These are phyloP conservation scores for Wickerhamomyces silvicola DNA, from an alignment of 805 yeast genomes.

Conservation along the genomic window DNA sequence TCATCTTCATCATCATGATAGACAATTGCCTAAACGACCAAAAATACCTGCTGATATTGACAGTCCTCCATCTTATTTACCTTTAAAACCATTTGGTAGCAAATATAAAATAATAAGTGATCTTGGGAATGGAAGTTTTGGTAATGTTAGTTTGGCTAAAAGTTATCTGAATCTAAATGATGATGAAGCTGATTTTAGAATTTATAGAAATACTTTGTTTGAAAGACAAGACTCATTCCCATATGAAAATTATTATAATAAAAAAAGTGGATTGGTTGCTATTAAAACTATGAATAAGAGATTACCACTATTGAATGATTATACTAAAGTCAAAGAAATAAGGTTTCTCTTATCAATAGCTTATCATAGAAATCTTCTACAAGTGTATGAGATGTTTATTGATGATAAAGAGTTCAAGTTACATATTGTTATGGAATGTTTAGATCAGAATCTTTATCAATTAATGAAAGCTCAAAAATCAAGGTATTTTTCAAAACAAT, in stretches of 20 bases:
- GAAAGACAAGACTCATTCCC: conserved; percentile 25
- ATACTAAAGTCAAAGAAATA: conserved; percentile 57
- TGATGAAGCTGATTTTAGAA: conserved; percentile 8
- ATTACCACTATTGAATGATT: conserved; percentile 46
- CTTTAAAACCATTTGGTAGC: conserved; percentile 34
- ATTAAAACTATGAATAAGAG: conserved; percentile 69
- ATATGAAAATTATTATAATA: conserved; percentile 27
- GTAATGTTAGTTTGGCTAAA: conserved; percentile 61
- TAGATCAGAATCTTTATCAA: conserved; percentile 79
- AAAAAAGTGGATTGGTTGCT: conserved; percentile 51
- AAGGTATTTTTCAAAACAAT: conserved; percentile 45
- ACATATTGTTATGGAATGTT: conserved; percentile 83
- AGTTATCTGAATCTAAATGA: conserved; percentile 23
- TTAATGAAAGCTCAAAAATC: conserved; percentile 58
- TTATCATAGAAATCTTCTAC: conserved; percentile 66
- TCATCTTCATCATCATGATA: no score
- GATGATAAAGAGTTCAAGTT: conserved; percentile 54
- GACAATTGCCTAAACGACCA: no score
- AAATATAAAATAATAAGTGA: conserved; percentile 45
- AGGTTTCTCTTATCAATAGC: conserved; percentile 61
- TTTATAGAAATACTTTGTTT: conserved; percentile 38
- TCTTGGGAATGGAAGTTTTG: conserved; percentile 74
- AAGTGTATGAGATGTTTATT: conserved; percentile 71
- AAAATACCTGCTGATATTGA: conserved; percentile 30
- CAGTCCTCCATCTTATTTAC: conserved; percentile 35